phyloP scores from a whole-genome alignment of 1,284 basidiomycete genomes.

The Moesziomyces aphidis region DNA sequence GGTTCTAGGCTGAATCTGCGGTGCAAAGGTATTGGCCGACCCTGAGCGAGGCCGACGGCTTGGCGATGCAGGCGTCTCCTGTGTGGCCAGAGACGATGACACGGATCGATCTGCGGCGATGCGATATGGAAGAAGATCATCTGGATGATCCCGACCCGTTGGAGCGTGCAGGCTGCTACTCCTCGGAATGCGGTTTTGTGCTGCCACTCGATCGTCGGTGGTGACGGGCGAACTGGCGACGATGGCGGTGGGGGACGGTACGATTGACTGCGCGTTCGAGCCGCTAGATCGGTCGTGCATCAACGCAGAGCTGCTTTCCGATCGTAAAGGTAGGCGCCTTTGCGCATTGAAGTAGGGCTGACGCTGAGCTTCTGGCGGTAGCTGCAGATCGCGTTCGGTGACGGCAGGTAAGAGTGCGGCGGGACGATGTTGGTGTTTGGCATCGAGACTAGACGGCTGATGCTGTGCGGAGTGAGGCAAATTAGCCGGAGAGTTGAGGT shows the following conservation, averaged over 20 bases:
- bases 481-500: background rate
- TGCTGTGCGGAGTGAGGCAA: background rate
- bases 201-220: background rate
- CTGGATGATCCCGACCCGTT: conserved; percentile 7
- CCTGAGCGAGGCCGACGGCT: conserved; percentile 30
- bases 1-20: conserved; percentile 43
- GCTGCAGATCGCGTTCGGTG: conserved; percentile 25
- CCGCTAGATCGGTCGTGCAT: background rate
- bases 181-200: conserved; percentile 15
- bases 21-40: conserved; percentile 14
- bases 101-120: conserved; percentile 1
- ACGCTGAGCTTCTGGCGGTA: background rate
- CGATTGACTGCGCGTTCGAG: background rate
- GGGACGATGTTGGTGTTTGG: conserved; percentile 1
- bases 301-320: conserved; percentile 1
- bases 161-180: conserved; percentile 39
- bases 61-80: conserved; percentile 8
- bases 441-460: background rate
- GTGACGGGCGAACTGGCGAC: background rate
- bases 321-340: background rate
- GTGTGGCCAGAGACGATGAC: background rate
- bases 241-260: background rate
- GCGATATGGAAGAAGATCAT: background rate
- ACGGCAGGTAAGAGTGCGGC: conserved; percentile 20
- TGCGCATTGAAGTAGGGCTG: background rate